Evolutionary conservation across 139 green algal species (phyloP), one percentile per base, ranked within the genome.

Genomic region (Helicosporidium sp.): DNA sequence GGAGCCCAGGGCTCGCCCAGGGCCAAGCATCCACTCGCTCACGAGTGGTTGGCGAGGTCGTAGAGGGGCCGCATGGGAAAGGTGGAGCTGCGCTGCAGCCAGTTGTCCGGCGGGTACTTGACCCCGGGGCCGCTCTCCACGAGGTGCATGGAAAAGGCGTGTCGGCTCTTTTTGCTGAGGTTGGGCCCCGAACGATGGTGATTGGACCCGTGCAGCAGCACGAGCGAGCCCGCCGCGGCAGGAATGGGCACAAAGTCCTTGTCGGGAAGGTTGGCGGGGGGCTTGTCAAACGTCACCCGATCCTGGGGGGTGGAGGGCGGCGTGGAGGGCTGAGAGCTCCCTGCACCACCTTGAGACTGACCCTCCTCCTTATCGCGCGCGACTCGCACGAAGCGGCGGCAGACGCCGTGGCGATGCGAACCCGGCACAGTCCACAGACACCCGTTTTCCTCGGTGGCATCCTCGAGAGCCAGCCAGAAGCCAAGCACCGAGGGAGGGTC

Each of bases 391-490:
- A 78, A 78, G 41, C 61, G 58, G 16, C 68, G 63, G 22, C 52
- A 28, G 41, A 79, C 60, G 7, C n/a, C n/a, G n/a, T n/a, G n/a
- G n/a, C n/a, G n/a, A 13, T 37, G 31, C 13, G 31, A 37, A 46
- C 58, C 65, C 22, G 56, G 68, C 15, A 85, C 46, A 6, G 66
- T 69, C 75, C 80, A 97, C 18, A 97, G 54, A 62, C 87, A 97
- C 43, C 87, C 87, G 57, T 97, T 97, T 15, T 76, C 60, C 31
- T 54, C 25, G 0, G 61, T 90, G 6, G 80, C 78, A 45, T 96
- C 82, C 61, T 97, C 86, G 18, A 97, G 45, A 0, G 88, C 88
- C 52, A 91, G 60, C 88, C 88, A 97, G 19, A 94, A 47, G 12
- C 88, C 88, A 6, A 85, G 43, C 33, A 70, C 80, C 12, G 73